Base-by-base conservation (phyloP, 306 rosid genomes). In the Glycine soja region DNA sequence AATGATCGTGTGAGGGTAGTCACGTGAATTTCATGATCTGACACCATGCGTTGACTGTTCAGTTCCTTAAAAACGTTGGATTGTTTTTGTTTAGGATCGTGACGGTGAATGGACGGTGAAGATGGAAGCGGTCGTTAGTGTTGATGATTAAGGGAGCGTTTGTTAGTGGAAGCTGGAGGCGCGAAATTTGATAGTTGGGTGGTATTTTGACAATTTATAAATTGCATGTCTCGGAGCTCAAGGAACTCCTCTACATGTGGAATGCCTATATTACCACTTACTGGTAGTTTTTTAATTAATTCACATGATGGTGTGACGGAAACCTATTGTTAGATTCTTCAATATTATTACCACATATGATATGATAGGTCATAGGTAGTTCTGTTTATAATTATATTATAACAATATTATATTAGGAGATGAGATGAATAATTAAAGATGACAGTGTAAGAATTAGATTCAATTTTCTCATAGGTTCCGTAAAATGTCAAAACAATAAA, bases 161-260 rank as follows among this genome's bases (percentile, higher is more conserved):
- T 24, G 30, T 24, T 24, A 24, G 30, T 24, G 30, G 75, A 72
- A 24, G 85, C 85, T 73, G 68, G 16, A 72, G 91, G 96, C 92
- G 94, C 94, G 87, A 87, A 88, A 75, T 64, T 83, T 72, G 15
- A 69, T 74, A 32, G 77, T 76, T 68, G 1, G 38, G 40, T 45
- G 83, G 42, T 67, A 67, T 8, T 5, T 86, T 38, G 80, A 86
- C 78, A 58, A 63, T 70, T 70, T 70, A 38, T 16, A 24, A 82
- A 70, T 71, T 64, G 46, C 70, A 56, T 43, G 83, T 81, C 82
- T 58, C 74, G 75, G 75, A 24, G 85, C 85, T 74, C 87, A 62
- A 81, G 71, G 74, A 18, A 69, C 50, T 45, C 32, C 7, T 13
- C 15, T 64, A 34, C 24, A 64, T 36, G 7, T 11, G 5, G 32